These are phyloP conservation scores for Globisporangium recalcitrans DNA, from an alignment of 352 stramenopile species.

Conservation along the genomic window DNA sequence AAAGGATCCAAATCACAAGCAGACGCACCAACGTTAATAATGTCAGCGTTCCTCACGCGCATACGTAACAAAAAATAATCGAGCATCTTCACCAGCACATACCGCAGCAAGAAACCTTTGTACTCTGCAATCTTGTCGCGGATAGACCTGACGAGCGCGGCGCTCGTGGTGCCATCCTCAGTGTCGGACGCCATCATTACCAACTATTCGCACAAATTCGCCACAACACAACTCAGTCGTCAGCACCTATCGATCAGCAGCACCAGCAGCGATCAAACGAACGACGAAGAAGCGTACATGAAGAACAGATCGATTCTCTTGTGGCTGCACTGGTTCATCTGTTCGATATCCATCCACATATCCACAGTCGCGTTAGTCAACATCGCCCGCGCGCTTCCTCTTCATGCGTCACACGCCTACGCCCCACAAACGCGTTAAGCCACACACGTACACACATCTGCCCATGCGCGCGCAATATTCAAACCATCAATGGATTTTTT, in stretches of 20 bases:
- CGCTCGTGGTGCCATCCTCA: slow-evolving; percentile 25
- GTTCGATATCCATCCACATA: background rate
- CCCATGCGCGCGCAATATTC: background rate
- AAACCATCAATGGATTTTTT: slow-evolving; percentile 7
- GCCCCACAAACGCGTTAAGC: background rate
- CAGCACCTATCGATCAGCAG: background rate
- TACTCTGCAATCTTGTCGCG: slow-evolving; percentile 68
- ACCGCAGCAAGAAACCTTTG: slow-evolving; percentile 65
- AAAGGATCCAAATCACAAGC: background rate
- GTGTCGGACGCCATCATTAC: slow-evolving; percentile 46
- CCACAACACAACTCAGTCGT: slow-evolving; percentile 11
- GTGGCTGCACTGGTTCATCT: slow-evolving; percentile 26
- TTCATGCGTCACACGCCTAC: slow-evolving; percentile 6
- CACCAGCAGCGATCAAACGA: background rate
- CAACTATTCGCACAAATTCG: slow-evolving; percentile 30
- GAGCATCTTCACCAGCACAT: slow-evolving; percentile 13
- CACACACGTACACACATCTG: slow-evolving; percentile 2
- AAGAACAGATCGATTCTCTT: slow-evolving; percentile 16
- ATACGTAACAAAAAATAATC: slow-evolving; percentile 2
- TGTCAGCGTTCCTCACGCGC: background rate
- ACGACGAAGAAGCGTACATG: slow-evolving; percentile 13
- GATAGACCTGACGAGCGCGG: slow-evolving; percentile 44
- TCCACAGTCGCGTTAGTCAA: slow-evolving; percentile 4
- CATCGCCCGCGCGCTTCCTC: background rate
- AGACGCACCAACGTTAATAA: background rate